phyloP scores from a whole-genome alignment of 2,329 filamentous ascomycete genomes.

The Dothidotthia symphoricarpi region DNA sequence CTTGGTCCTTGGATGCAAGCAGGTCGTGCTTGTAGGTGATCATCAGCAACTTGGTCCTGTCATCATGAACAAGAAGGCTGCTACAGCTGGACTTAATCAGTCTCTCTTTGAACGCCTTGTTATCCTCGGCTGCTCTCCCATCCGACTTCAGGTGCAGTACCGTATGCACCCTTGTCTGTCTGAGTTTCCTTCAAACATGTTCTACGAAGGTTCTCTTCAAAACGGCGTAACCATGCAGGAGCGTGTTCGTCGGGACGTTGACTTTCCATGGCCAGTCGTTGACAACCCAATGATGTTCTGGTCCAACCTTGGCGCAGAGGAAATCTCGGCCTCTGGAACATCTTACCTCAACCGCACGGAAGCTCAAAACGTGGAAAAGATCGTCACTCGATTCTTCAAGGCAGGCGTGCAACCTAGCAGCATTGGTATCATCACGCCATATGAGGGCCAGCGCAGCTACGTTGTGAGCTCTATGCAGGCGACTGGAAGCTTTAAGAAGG shows the following conservation, averaged over 20 bases:
- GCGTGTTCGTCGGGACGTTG: constrained; percentile 85
- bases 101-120: constrained; percentile 97
- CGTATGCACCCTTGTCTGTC: constrained; percentile 98
- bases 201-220: constrained; percentile 95
- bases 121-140: constrained; percentile 84
- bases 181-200: constrained; percentile 98
- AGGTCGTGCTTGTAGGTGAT: constrained; percentile 96
- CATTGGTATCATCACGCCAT: constrained; percentile 97
- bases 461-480: constrained; percentile 99
- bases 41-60: constrained; percentile 97
- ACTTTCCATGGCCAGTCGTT: constrained; percentile 94
- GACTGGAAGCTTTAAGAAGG: constrained; percentile 95
- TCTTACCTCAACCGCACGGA: constrained; percentile 98
- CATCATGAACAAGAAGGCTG: constrained; percentile 99
- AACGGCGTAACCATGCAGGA: constrained; percentile 92
- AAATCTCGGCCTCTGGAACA: constrained; percentile 95
- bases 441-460: constrained; percentile 96
- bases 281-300: constrained; percentile 99
- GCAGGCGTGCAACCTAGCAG: constrained; percentile 90
- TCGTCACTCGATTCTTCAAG: constrained; percentile 98
- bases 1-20: constrained; percentile 93
- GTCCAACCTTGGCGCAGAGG: constrained; percentile 96
- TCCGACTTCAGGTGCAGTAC: constrained; percentile 94
- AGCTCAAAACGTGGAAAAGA: constrained; percentile 96
- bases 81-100: constrained; percentile 95